Percentiles rank a stretch among this genome's conserved stretches.
phyloP scores from a whole-genome alignment of 2,329 filamentous ascomycete species.

The Fusarium subglutinans region DNA sequence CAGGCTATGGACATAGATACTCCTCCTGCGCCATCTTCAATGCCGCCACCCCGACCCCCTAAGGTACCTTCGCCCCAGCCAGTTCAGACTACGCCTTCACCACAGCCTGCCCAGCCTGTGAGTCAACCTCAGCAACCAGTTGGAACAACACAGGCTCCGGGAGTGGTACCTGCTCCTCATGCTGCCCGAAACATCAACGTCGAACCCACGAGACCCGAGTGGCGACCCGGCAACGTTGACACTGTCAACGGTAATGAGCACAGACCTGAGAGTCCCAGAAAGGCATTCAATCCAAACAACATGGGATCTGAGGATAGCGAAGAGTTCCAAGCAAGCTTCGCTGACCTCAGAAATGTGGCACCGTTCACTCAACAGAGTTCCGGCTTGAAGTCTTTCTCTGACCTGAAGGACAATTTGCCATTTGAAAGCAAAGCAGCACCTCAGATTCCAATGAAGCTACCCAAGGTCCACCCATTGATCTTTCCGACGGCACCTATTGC shows the following conservation, averaged over 20 bases:
- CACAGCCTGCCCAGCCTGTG: slow-evolving; percentile 11
- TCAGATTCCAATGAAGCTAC: slow-evolving; percentile 50
- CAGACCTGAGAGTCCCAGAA: slow-evolving; percentile 28
- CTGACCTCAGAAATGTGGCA: slow-evolving; percentile 65
- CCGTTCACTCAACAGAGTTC: slow-evolving; percentile 59
- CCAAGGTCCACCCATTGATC: slow-evolving; percentile 48
- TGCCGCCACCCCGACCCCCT: slow-evolving; percentile 32
- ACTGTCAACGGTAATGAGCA: slow-evolving; percentile 37
- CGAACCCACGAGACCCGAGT: slow-evolving; percentile 68
- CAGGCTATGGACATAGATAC: slow-evolving; percentile 74
- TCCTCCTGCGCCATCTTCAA: slow-evolving; percentile 47
- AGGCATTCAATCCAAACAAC: slow-evolving; percentile 47
- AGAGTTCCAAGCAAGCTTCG: slow-evolving; percentile 63
- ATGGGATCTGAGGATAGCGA: slow-evolving; percentile 66
- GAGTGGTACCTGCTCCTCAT: slow-evolving; percentile 13
- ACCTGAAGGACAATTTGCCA: slow-evolving; percentile 65
- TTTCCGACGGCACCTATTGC: slow-evolving; percentile 61
- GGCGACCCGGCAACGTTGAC: slow-evolving; percentile 62
- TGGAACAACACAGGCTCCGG: not conserved
- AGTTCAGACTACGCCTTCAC: slow-evolving; percentile 12
- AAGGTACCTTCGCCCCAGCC: slow-evolving; percentile 27
- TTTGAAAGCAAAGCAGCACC: slow-evolving; percentile 63
- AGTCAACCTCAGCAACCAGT: not conserved
- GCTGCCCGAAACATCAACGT: slow-evolving; percentile 63
- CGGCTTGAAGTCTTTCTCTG: slow-evolving; percentile 64